Percentiles rank a stretch among this genome's conserved stretches.
Evolutionary conservation across 805 yeast species (phyloP).

Genomic region (Clavispora asparagi): DNA sequence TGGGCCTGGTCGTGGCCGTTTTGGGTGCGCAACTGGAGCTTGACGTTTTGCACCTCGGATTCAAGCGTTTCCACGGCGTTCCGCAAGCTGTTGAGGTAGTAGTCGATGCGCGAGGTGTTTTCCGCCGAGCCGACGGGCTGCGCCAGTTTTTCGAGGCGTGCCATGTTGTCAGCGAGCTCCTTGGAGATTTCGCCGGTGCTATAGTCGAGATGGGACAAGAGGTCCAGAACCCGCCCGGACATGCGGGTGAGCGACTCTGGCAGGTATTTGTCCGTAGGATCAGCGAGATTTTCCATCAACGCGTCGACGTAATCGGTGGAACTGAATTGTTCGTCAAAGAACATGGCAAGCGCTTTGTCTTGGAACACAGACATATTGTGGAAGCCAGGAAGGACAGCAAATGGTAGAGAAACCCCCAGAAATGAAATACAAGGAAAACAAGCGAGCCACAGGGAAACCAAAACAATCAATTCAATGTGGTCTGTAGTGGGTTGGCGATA

Average conservation of each 20-base stretch:
- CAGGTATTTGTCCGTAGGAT: conserved; percentile 20
- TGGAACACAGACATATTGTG: conserved; percentile 2
- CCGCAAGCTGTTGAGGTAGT: conserved; percentile 56
- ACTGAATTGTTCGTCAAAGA: conserved; percentile 61
- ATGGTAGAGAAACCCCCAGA: not conserved
- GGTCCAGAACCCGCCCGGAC: conserved; percentile 44
- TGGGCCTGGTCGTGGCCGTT: not conserved
- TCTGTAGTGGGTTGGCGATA: too few relatives aligned
- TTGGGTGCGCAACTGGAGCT: not conserved
- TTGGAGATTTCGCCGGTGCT: conserved; percentile 54
- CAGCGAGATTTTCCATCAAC: conserved; percentile 40
- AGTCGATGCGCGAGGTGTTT: conserved; percentile 56
- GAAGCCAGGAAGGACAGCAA: not conserved
- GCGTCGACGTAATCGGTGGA: conserved; percentile 66
- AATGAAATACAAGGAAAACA: not conserved
- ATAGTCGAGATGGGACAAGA: conserved; percentile 57
- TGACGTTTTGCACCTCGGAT: conserved; percentile 8
- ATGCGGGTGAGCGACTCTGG: conserved; percentile 33
- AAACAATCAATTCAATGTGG: too few relatives aligned
- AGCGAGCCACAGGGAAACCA: too few relatives aligned
- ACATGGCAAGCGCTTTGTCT: conserved; percentile 52
- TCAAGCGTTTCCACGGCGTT: conserved; percentile 55
- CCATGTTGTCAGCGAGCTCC: conserved; percentile 48
- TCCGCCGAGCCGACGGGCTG: conserved; percentile 31
- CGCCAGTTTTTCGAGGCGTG: conserved; percentile 44